Base-by-base conservation (phyloP, 305 asterid genomes). In the Vinca major region DNA sequence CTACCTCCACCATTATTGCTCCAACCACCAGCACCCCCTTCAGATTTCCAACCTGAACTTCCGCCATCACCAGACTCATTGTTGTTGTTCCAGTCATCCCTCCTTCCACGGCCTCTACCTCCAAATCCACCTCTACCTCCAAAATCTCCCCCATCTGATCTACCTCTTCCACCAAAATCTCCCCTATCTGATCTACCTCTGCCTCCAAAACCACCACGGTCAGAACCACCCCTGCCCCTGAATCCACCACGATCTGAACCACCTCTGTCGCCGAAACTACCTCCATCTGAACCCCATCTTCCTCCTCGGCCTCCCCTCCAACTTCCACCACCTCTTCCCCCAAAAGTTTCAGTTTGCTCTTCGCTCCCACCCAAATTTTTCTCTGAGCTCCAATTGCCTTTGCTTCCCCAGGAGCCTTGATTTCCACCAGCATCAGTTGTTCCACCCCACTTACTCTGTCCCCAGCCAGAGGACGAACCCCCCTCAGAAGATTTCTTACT, bases 381-480 rank as follows among this genome's bases (percentile, higher is more conserved):
- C 17, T 90, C 96, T 4, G 88, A 81, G 60, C 68, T 83, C 96
- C 92, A 88, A 70, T 75, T 82, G 69, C 84, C 74, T 79, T 83
- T 88, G 80, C 85, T 80, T 75, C 95, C 77, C 96, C 96, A 89
- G 51, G 80, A 58, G 73, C 79, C 86, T 74, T 26, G 33, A 26
- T 26, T 26, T 26, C 33, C 33, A 26, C 33, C 33, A 26, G 33
- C 33, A 26, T 45, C 12, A 8, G 49, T 45, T 45, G 49, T 8
- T 45, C 49, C 49, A 45, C 12, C 49, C 49, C 49, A 45, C 49
- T 45, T 45, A 45, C 49, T 45, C 49, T 45, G 49, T 5, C 9
- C 49, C 49, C 49, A 45, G 49, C 49, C 49, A 45, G 49, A 45
- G 49, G 49, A 45, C 7, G 49, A 45, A 5, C 49, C 49, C 7